Base-by-base conservation (phyloP, 2,329 filamentous ascomycete species). In the Rhexocercosporidium sp. region DNA sequence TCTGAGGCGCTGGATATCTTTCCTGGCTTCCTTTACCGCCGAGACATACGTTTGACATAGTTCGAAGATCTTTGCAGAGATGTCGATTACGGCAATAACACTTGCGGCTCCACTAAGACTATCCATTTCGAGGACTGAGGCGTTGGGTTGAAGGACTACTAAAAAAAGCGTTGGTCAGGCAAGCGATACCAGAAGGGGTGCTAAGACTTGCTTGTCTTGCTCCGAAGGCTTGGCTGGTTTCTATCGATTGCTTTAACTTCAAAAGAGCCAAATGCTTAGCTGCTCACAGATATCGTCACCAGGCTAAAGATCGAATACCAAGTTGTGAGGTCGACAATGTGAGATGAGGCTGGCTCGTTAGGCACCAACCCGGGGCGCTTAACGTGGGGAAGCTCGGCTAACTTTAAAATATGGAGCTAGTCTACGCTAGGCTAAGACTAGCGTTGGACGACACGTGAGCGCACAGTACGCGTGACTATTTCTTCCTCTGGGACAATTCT, bases 11-110 rank as follows among this genome's bases (percentile, higher is more conserved):
- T 53, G 31, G 11, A 66, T 64, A 64, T 66, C 65, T 9, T 29
- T 44, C 37, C 27, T 63, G 20, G 65, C 65, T 44, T 66, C 37
- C 31, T 66, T 66, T 18, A 66, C 65, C 29, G 25, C 54, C 37
- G 27, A 25, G 41, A 51, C 2, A 59, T 66, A 66, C 20, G 12
- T 49, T 20, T 34, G 37, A 29, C 53, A 66, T 3, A 66, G 41
- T 31, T 39, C 20, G 12, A 54, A 39, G 16, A 66, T 54, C 31
- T 59, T 49, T 59, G 27, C 60, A 46, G 60, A 63, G 22, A 66
- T 63, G 3, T 66, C 47, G 60, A 66, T 64, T 6, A 66, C 65
- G 16, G 60, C 65, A 59, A 66, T 66, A n/a, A 66, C 31, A 46
- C 53, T 66, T 34, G 65, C 59, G 41, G 65, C 65, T 53, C 5